Evolutionary conservation across 1,284 basidiomycete species (phyloP), one percentile per base, ranked within the genome.

Genomic region (Neolentinus lepideus): DNA sequence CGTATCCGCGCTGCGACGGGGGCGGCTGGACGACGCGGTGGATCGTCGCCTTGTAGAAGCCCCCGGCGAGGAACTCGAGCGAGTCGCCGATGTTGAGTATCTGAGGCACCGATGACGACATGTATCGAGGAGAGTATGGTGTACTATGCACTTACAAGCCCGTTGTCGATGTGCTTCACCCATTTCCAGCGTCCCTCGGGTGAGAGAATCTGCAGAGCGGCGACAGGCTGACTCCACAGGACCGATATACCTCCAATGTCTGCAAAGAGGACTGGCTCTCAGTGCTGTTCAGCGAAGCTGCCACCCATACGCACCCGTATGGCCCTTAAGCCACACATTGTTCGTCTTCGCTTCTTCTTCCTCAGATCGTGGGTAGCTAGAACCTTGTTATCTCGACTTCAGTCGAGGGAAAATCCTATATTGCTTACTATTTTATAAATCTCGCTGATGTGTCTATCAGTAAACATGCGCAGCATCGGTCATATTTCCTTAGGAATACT

Each of bases 301-400:
- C n/a, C n/a, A n/a, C n/a, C n/a, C n/a, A 25, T 25, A 22, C 38
- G 6, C 55, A 78, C 83, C 82, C 9, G 79, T 82, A 60, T 85
- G 83, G 2, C 83, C 83, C 62, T 83, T 82, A 31, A 83, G 66
- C 81, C 80, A 83, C 19, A 83, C 76, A 50, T 79, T 74, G 53
- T 78, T 78, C 0, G 80, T 75, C 61, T 77, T 78, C 14, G 60
- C 56, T 59, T 84, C 83, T 53, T 84, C 83, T 16, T 83, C 80
- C 27, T 72, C 66, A 0, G 77, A 71, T 47, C 71, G 69, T n/a
- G 74, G 75, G 58, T 73, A 73, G 56, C 75, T 77, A 26, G 12
- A 52, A 29, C 35, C 25, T 1, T 26, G 16, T 12, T 36, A 10
- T 35, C n/a, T n/a, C n/a, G n/a, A n/a, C n/a, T n/a, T n/a, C n/a